These are phyloP conservation scores for Corchorus olitorius DNA, from an alignment of 345 rosid species.

Conservation along the genomic window DNA sequence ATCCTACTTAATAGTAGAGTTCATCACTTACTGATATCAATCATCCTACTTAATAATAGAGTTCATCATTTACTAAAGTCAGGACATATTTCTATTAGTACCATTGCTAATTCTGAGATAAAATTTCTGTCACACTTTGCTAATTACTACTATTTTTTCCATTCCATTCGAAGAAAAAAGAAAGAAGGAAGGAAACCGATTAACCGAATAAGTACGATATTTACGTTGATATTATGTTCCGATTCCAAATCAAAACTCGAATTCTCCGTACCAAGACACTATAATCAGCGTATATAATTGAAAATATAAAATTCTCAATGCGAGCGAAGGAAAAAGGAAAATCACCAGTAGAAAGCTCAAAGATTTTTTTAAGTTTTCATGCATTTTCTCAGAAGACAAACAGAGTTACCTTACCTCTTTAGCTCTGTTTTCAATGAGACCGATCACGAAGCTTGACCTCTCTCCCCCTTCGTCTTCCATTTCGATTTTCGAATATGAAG, in stretches of 20 bases:
- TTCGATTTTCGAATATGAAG: constrained; percentile 13
- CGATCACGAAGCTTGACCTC: constrained; percentile 76
- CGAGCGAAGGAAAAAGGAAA: neutral
- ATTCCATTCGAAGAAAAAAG: constrained; percentile 3
- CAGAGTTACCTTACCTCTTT: constrained; percentile 82
- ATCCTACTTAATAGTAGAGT: constrained; percentile 3
- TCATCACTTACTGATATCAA: no score
- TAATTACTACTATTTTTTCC: no score
- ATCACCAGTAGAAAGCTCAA: neutral
- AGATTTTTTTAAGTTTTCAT: neutral
- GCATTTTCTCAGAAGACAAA: constrained; percentile 36
- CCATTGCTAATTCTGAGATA: neutral
- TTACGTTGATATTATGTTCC: neutral
- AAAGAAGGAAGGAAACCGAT: no score
- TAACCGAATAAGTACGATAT: neutral
- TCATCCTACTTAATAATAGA: no score
- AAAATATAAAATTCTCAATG: neutral
- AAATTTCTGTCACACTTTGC: neutral
- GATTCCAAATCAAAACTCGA: neutral
- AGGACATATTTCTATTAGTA: neutral
- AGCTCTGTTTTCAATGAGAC: constrained; percentile 90
- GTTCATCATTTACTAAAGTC: neutral
- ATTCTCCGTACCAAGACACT: no score
- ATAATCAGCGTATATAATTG: no score
- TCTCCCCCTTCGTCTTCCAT: constrained; percentile 96